Evolutionary conservation across 1,139 yeast species (phyloP).

Genomic region (Scheffersomyces stambukii): DNA sequence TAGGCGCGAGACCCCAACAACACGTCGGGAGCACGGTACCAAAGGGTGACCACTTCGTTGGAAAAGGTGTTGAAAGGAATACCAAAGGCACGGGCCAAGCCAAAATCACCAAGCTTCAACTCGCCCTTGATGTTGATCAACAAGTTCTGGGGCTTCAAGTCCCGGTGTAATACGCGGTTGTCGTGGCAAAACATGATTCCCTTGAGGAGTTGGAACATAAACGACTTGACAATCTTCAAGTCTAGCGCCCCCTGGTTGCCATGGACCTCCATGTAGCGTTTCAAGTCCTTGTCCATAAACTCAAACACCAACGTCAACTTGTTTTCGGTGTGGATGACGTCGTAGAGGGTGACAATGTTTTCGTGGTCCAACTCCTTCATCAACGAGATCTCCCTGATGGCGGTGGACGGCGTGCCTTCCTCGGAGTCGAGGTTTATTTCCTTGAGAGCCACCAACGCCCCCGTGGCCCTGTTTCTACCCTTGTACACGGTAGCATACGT

Average conservation of each 20-base stretch:
- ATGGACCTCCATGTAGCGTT: slow-evolving; percentile 87
- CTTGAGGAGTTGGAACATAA: slow-evolving; percentile 86
- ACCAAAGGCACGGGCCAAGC: slow-evolving; percentile 96
- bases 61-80: slow-evolving; percentile 97
- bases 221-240: slow-evolving; percentile 74
- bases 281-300: slow-evolving; percentile 89
- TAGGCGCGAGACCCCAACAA: slow-evolving; percentile 91
- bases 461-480: slow-evolving; percentile 88
- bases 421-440: slow-evolving; percentile 93
- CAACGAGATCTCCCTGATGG: slow-evolving; percentile 90
- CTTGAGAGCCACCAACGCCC: slow-evolving; percentile 89
- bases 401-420: slow-evolving; percentile 98
- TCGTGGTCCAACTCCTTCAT: slow-evolving; percentile 96
- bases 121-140: slow-evolving; percentile 86
- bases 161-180: slow-evolving; percentile 90
- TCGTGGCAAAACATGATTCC: slow-evolving; percentile 96
- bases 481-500: slow-evolving; percentile 98
- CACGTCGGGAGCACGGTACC: slow-evolving; percentile 99
- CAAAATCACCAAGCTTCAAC: slow-evolving; percentile 94
- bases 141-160: slow-evolving; percentile 91
- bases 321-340: slow-evolving; percentile 95
- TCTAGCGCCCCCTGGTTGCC: slow-evolving; percentile 83
- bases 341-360: slow-evolving; percentile 88
- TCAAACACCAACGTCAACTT: slow-evolving; percentile 91
- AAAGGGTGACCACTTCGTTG: slow-evolving; percentile 93